Evolutionary conservation across 352 stramenopile species (phyloP), one percentile per base, ranked within the genome.

Genomic region (Phytophthora megakarya): DNA sequence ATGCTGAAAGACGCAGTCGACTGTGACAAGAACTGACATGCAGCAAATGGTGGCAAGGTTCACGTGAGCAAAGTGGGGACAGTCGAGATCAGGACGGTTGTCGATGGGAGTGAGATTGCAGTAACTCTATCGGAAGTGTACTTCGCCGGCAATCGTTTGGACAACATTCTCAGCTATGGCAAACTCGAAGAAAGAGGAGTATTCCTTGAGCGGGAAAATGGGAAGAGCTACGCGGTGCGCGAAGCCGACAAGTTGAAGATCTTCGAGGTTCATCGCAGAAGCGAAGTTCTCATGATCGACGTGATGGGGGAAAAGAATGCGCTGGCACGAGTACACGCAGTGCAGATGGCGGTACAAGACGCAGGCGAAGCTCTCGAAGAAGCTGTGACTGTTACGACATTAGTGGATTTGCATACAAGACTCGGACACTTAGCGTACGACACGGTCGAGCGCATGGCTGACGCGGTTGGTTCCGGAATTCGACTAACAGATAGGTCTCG

Each of bases 381-480:
- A 15, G 45, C 45, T 11, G 45, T 52, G 18, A 52, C 45, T 6
- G 25, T 30, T 3, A 42, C 45, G 19, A 40, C 45, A 26, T 7
- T 38, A 8, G 6, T 23, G 4, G 28, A 30, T 5, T 42, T 55
- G 8, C 19, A 53, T 22, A 7, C 47, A 19, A 35, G 43, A 6
- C 32, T 55, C 5, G 32, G 43, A 1, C 54, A 54, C 7, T 21
- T 49, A 22, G 16, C 43, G 8, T 63, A 50, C 33, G 55, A 63
- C 18, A 55, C 33, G 19, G 30, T 63, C 0, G 55, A 49, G 35
- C 21, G 35, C 0, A 63, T 63, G 30, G 44, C 44, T 9, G 25
- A 48, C 18, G 21, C 30, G 1, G 22, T 5, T 4, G 33, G 13
- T 0, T 54, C 54, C 1, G 43, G 43, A 16, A 54, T 54, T 10